These are phyloP conservation scores for Xerocomus brunneocitrinus DNA, from an alignment of 768 basidiomycete species.

Conservation along the genomic window DNA sequence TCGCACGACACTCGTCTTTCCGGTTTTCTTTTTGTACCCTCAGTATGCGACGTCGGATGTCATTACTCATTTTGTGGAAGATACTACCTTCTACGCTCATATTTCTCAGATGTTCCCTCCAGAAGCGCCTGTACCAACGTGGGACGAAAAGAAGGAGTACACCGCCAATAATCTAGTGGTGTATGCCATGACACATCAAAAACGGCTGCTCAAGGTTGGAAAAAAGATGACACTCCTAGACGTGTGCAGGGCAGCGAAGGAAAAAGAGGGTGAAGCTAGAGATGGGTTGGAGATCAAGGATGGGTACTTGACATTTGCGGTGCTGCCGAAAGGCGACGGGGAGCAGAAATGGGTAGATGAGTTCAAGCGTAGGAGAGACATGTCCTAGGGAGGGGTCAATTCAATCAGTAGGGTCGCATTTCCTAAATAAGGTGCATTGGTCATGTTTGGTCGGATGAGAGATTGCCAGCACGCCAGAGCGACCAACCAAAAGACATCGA, in stretches of 20 bases:
- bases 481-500: constrained; percentile 34
- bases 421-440: constrained; percentile 22
- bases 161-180: constrained; percentile 58
- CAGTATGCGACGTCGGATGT: constrained; percentile 86
- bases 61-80: constrained; percentile 80
- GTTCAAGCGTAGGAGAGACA: constrained; percentile 61
- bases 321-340: constrained; percentile 68
- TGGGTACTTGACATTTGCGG: constrained; percentile 74
- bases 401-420: background rate
- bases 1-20: constrained; percentile 63
- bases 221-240: constrained; percentile 84
- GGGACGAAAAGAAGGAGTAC: constrained; percentile 76
- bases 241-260: constrained; percentile 61
- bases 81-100: constrained; percentile 76
- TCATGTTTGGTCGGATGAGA: constrained; percentile 26
- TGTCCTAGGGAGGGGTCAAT: constrained; percentile 8
- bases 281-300: constrained; percentile 87
- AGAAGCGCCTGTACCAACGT: constrained; percentile 55
- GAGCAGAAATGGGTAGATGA: constrained; percentile 87
- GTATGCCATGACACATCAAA: constrained; percentile 76
- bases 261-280: constrained; percentile 49
- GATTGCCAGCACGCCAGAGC: constrained; percentile 7
- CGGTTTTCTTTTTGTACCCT: constrained; percentile 92
- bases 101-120: constrained; percentile 82
- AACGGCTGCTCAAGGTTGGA: constrained; percentile 83